phyloP scores from a whole-genome alignment of 108 stramenopile species.

The Pseudonitzschia delicatissima region DNA sequence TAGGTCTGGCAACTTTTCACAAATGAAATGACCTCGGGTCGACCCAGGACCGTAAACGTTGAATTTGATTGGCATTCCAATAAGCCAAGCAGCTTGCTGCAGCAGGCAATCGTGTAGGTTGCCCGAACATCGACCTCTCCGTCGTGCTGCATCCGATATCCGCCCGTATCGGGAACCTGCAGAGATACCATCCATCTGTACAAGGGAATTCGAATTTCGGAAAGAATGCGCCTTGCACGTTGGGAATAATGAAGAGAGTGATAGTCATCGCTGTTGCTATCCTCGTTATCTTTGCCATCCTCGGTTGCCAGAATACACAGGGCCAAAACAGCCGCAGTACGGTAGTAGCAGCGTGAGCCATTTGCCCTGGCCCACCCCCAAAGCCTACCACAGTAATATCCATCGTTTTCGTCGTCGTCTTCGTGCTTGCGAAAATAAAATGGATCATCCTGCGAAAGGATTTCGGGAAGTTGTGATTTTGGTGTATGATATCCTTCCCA shows the following conservation, averaged over 20 bases:
- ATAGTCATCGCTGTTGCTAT: constrained; percentile 22
- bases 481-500: constrained; percentile 33
- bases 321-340: constrained; percentile 85
- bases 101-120: constrained; percentile 85
- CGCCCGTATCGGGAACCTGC: constrained; percentile 29
- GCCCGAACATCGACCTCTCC: constrained; percentile 97
- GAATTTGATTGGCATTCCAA: constrained; percentile 35
- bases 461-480: background rate
- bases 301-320: constrained; percentile 62
- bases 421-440: constrained; percentile 9
- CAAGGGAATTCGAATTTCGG: constrained; percentile 41
- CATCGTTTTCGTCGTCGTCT: constrained; percentile 2
- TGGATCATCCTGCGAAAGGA: constrained; percentile 3
- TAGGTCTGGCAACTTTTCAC: constrained; percentile 90
- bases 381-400: constrained; percentile 75
- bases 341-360: constrained; percentile 95
- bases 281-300: background rate
- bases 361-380: constrained; percentile 92
- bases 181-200: constrained; percentile 69
- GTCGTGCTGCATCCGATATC: constrained; percentile 95
- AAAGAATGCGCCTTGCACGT: constrained; percentile 37
- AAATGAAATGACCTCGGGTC: constrained; percentile 31
- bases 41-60: background rate
- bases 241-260: background rate
- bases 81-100: constrained; percentile 71